Conservation (phyloP, 371 early-diverging fungal genomes). For the Nematocida major region DNA sequence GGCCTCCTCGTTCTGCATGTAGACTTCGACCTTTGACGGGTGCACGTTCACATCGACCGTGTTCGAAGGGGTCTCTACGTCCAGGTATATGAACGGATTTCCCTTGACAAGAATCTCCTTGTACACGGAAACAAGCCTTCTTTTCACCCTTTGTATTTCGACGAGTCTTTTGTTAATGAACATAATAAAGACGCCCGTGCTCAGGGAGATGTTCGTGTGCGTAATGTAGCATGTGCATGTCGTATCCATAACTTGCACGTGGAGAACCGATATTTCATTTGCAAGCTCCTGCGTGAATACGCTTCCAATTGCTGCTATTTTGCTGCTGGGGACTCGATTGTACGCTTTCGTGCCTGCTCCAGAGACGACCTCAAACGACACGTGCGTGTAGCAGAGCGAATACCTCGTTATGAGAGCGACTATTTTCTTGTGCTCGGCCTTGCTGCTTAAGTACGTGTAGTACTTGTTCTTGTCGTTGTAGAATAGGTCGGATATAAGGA, state of each 20-base stretch:
- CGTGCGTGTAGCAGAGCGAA: slow-evolving; percentile 32
- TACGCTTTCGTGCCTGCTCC: not conserved
- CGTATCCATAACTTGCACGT: no score
- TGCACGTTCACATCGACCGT: slow-evolving; percentile 94
- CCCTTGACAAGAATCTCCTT: slow-evolving; percentile 73
- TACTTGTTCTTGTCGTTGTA: slow-evolving; percentile 56
- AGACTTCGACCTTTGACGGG: slow-evolving; percentile 85
- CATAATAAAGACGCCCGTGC: not conserved
- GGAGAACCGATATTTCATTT: not conserved
- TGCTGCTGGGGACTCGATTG: not conserved
- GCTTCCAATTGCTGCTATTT: not conserved
- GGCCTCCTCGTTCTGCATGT: slow-evolving; percentile 77
- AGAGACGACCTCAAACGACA: slow-evolving; percentile 35
- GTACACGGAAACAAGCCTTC: slow-evolving; percentile 73
- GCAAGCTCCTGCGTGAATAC: slow-evolving; percentile 7
- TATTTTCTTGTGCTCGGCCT: slow-evolving; percentile 49
- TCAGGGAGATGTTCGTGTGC: slow-evolving; percentile 21
- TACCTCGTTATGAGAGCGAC: slow-evolving; percentile 51
- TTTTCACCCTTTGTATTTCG: slow-evolving; percentile 71
- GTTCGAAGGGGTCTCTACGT: slow-evolving; percentile 71
- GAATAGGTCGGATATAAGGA: slow-evolving; percentile 59
- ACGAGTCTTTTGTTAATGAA: slow-evolving; percentile 69
- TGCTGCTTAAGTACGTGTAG: slow-evolving; percentile 55
- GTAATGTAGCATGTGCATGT: not conserved
- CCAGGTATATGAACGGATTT: slow-evolving; percentile 81